Conservation (phyloP, 2,329 filamentous ascomycete genomes). For the Alternaria sp. region DNA sequence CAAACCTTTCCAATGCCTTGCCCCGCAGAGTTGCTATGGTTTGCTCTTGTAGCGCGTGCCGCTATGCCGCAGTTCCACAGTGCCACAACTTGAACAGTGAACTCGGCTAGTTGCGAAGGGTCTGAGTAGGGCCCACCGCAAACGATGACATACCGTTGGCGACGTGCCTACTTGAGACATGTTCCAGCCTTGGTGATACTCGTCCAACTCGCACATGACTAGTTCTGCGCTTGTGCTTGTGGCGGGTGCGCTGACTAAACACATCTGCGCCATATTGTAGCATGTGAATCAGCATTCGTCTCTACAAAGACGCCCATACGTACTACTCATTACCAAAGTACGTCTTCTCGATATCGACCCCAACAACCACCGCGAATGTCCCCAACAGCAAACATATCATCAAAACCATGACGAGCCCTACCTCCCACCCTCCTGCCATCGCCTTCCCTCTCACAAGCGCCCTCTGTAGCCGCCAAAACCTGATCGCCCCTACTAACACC, state of each 20-base stretch:
- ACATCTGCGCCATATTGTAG: neutral
- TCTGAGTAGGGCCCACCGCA: neutral
- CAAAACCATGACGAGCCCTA: constrained; percentile 58
- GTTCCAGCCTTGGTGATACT: neutral
- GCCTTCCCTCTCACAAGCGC: constrained; percentile 66
- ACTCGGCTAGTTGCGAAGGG: neutral
- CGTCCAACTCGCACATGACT: neutral
- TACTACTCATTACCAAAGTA: constrained; percentile 2
- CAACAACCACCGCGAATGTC: constrained; percentile 29
- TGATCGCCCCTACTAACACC: constrained; percentile 62
- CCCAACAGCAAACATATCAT: constrained; percentile 46
- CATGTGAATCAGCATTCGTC: neutral
- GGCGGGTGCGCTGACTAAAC: neutral
- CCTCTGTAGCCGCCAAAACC: constrained; percentile 69
- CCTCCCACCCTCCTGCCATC: constrained; percentile 66
- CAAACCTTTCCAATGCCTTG: neutral
- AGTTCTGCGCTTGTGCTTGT: neutral
- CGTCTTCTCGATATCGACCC: constrained; percentile 28
- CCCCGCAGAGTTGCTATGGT: neutral
- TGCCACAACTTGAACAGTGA: neutral
- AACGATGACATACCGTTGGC: neutral
- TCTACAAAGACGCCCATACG: neutral
- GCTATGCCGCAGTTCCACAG: neutral
- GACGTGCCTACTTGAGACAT: neutral
- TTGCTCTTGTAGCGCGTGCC: neutral